Conservation (phyloP, 495 filamentous ascomycete genomes). For the Aspergillus funiculosus region DNA sequence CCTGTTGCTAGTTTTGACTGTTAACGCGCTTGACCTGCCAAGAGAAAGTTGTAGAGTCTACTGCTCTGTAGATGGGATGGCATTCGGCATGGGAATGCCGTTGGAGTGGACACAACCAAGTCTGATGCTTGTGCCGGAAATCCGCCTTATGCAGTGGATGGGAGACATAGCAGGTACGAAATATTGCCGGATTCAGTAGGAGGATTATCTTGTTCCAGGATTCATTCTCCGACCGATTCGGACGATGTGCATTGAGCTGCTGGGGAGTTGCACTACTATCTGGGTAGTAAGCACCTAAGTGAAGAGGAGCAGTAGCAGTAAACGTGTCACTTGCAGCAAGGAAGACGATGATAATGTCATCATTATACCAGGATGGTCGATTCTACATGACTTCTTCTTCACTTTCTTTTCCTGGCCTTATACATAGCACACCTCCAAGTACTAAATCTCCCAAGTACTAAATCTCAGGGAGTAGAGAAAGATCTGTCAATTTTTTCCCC, state of each 20-base stretch:
- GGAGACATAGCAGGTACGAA: conserved; percentile 3
- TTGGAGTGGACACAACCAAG: neutral
- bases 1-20: too few species aligned
- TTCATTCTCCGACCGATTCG: conserved; percentile 1
- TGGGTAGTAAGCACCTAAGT: too few species aligned
- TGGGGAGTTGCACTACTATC: neutral
- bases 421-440: too few species aligned
- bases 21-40: too few species aligned
- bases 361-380: too few species aligned
- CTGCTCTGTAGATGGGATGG: neutral
- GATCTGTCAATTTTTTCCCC: neutral
- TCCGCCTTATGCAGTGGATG: conserved; percentile 16
- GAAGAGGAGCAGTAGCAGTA: too few species aligned
- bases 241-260: neutral
- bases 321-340: too few species aligned
- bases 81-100: conserved; percentile 22
- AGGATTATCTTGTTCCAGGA: neutral
- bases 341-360: too few species aligned
- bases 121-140: conserved; percentile 20
- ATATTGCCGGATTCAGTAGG: conserved; percentile 8
- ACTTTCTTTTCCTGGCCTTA: conserved; percentile 1
- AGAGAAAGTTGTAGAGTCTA: too few species aligned
- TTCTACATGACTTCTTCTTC: too few species aligned
- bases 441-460: too few species aligned
- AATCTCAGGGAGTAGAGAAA: neutral